These are phyloP conservation scores for Colletotrichum tabaci DNA, from an alignment of 2,329 filamentous ascomycete genomes.

Conservation along the genomic window DNA sequence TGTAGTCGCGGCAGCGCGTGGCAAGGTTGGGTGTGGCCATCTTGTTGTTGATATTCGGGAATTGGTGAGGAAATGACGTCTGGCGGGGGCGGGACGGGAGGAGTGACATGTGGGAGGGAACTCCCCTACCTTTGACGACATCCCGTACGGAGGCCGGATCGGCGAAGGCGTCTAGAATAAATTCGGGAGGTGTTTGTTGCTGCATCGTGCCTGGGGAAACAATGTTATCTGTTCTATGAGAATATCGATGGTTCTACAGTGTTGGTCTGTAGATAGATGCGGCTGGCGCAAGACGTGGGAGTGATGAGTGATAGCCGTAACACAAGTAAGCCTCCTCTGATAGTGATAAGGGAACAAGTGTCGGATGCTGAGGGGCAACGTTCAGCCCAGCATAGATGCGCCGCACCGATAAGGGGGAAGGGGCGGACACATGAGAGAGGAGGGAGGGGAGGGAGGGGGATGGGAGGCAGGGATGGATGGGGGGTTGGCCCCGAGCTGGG, in stretches of 20 bases:
- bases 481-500: slow-evolving; percentile 31
- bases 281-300: not conserved
- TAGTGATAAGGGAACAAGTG: slow-evolving; percentile 16
- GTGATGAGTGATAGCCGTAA: not conserved
- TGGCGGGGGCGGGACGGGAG: slow-evolving; percentile 40
- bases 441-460: slow-evolving; percentile 5
- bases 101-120: slow-evolving; percentile 18
- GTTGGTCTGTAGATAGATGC: slow-evolving; percentile 5
- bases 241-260: not conserved
- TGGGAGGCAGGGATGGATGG: slow-evolving; percentile 27
- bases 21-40: not conserved
- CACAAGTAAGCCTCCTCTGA: not conserved
- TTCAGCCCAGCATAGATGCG: slow-evolving; percentile 13
- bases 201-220: slow-evolving; percentile 57
- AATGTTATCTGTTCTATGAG: slow-evolving; percentile 4
- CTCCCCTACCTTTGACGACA: slow-evolving; percentile 84
- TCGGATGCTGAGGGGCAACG: slow-evolving; percentile 33
- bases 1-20: not conserved
- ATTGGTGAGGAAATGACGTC: slow-evolving; percentile 37
- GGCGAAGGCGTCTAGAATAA: slow-evolving; percentile 93
- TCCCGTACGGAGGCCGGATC: slow-evolving; percentile 92
- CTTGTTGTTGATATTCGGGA: slow-evolving; percentile 3
- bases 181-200: slow-evolving; percentile 79
- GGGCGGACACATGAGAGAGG: slow-evolving; percentile 6
- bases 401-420: slow-evolving; percentile 26